Evolutionary conservation across 192 early-diverging fungal species (phyloP), one percentile per base, ranked within the genome.

Genomic region (Chytriomyces sp.): DNA sequence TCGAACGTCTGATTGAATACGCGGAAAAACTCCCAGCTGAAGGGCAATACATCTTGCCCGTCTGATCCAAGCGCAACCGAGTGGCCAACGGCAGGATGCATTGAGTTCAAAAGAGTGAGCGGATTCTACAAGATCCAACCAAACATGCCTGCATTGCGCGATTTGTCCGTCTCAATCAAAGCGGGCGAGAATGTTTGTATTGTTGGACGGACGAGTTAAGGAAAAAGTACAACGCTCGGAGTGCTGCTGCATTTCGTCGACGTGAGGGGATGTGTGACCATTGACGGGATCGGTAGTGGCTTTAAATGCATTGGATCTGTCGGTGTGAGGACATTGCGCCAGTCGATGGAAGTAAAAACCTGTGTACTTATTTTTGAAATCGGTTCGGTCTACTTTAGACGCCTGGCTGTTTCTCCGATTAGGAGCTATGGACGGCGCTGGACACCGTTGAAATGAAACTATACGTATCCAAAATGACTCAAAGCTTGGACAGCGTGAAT

Each of bases 271-370:
- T 53, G 46, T 4, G 90, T 95, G n/a, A 47, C 69, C 44, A 90
- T 96, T 44, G 94, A 94, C 73, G 83, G 87, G 18, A 23, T 88
- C 6, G 91, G 69, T 92, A n/a, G n/a, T n/a, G n/a, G n/a, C n/a
- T n/a, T n/a, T n/a, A n/a, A n/a, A 65, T 77, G 84, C 61, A 87
- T 86, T 53, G 5, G 35, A 9, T 49, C 28, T 10, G 64, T 89
- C 11, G 87, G 85, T 50, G 68, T 89, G 23, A 11, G 66, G 26
- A 76, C 81, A 8, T 69, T 89, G 13, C 76, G 88, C 4, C 46
- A 49, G 20, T 13, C 77, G 5, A 71, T 89, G 13, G 79, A 82
- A 45, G 89, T 89, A 50, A 89, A 89, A 89, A 23, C 86, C 89
- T 23, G 86, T 86, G n/a, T 76, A 86, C 23, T 63, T 89, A 20